Conservation (phyloP, 2,329 filamentous ascomycete genomes). For the Ceratocystis cacaofunesta region DNA sequence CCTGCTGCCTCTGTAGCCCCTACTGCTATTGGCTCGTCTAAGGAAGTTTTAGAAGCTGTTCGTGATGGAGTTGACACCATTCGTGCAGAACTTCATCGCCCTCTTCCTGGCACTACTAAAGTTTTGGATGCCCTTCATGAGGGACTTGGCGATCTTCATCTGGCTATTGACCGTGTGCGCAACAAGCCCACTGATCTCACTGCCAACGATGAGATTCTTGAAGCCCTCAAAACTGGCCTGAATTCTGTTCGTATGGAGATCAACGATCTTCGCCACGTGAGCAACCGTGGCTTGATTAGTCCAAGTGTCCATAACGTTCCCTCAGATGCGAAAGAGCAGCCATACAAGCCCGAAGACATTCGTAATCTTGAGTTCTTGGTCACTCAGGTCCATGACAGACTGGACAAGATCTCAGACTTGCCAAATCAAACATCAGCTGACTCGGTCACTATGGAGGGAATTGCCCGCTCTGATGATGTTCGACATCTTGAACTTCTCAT, state of each 20-base stretch:
- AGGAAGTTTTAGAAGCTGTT: slow-evolving; percentile 58
- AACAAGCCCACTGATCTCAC: slow-evolving; percentile 72
- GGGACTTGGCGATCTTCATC: slow-evolving; percentile 62
- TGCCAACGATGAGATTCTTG: slow-evolving; percentile 76
- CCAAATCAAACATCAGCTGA: neutral
- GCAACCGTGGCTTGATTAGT: slow-evolving; percentile 36
- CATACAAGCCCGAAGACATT: slow-evolving; percentile 6
- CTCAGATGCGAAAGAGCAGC: slow-evolving; percentile 3
- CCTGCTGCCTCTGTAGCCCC: slow-evolving; percentile 34
- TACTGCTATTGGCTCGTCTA: slow-evolving; percentile 17
- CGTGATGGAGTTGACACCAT: slow-evolving; percentile 60
- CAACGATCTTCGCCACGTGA: slow-evolving; percentile 53
- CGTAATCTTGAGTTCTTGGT: slow-evolving; percentile 14
- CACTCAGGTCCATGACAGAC: slow-evolving; percentile 8
- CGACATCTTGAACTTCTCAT: slow-evolving; percentile 76
- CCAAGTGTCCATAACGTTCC: slow-evolving; percentile 38
- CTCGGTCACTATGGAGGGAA: slow-evolving; percentile 4
- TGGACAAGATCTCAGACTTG: slow-evolving; percentile 8
- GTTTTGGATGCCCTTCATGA: slow-evolving; percentile 83
- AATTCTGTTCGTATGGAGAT: slow-evolving; percentile 64
- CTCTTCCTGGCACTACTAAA: slow-evolving; percentile 61
- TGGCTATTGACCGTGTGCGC: slow-evolving; percentile 60
- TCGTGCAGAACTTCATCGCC: slow-evolving; percentile 56
- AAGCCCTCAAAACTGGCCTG: slow-evolving; percentile 72
- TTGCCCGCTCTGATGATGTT: slow-evolving; percentile 58